Evolutionary conservation across 2,329 filamentous ascomycete species (phyloP).

Genomic region (Mollisia scopiformis): DNA sequence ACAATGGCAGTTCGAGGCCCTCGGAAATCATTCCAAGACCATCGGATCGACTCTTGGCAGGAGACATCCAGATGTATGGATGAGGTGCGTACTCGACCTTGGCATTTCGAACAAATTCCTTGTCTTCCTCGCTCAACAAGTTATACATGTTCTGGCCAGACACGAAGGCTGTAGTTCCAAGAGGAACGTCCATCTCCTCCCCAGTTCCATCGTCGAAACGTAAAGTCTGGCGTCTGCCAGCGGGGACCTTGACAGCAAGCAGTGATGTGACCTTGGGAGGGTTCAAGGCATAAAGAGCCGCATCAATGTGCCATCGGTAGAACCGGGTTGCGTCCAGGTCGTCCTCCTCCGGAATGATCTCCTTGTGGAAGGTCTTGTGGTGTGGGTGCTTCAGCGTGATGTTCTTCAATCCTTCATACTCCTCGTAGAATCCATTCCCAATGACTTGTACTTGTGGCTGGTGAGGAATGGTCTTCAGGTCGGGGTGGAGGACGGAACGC

Average conservation of each 20-base stretch:
- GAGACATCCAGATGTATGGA: slow-evolving; percentile 82
- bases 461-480: slow-evolving; percentile 78
- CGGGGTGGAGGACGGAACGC: slow-evolving; percentile 68
- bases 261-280: slow-evolving; percentile 74
- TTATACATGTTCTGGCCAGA: slow-evolving; percentile 74
- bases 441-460: slow-evolving; percentile 83
- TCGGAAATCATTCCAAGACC: slow-evolving; percentile 75
- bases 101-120: slow-evolving; percentile 67
- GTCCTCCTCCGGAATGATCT: slow-evolving; percentile 63
- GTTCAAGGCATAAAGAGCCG: slow-evolving; percentile 75
- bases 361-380: slow-evolving; percentile 75
- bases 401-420: slow-evolving; percentile 72
- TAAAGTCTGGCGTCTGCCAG: slow-evolving; percentile 65
- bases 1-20: slow-evolving; percentile 59
- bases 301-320: slow-evolving; percentile 83
- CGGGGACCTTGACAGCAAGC: slow-evolving; percentile 73
- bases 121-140: slow-evolving; percentile 63
- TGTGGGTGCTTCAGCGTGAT: slow-evolving; percentile 75
- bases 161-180: slow-evolving; percentile 78
- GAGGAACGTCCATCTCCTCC: slow-evolving; percentile 68
- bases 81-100: slow-evolving; percentile 77
- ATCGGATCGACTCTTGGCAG: slow-evolving; percentile 65
- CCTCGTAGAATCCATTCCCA: slow-evolving; percentile 70
- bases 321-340: slow-evolving; percentile 61
- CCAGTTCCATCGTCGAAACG: slow-evolving; percentile 74